A percentile compares a stretch with the other conserved stretches of the same genome.
Evolutionary conservation across 306 rosid species (phyloP).

Genomic region (Dalbergia cochinchinensis): DNA sequence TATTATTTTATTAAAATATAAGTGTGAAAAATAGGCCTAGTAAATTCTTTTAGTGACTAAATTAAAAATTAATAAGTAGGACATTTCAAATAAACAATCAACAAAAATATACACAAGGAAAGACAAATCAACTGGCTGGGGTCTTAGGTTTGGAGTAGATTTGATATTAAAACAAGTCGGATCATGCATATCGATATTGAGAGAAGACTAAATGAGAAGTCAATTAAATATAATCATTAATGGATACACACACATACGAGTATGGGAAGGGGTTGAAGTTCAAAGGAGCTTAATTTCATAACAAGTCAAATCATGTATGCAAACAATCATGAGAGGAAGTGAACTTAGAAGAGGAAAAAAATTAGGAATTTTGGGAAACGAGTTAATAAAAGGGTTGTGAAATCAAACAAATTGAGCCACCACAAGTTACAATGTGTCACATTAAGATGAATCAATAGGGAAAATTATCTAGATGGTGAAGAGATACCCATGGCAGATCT

Average conservation of each 20-base stretch:
- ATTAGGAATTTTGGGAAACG: not conserved
- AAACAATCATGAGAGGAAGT: not conserved
- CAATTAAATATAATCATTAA: not conserved
- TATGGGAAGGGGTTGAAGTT: not conserved
- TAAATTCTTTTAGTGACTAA: not conserved
- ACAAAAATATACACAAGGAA: not conserved
- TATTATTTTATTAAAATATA: not conserved
- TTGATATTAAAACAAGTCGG: not conserved
- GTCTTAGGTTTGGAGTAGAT: not conserved
- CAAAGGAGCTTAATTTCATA: not conserved
- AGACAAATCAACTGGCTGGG: not conserved
- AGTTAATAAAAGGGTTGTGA: not conserved
- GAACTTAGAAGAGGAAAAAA: not conserved
- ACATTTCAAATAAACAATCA: not conserved
- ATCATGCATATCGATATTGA: not conserved
- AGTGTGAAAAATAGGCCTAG: not conserved
- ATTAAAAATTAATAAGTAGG: not conserved
- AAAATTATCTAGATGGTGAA: not conserved
- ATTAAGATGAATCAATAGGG: not conserved
- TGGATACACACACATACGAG: not conserved
- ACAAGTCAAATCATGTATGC: not conserved
- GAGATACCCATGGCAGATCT: constrained; percentile 26
- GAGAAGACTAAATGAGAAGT: not conserved
- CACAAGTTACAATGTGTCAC: not conserved
- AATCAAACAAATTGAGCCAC: constrained; percentile 12